A percentile compares a stretch with the other conserved stretches of the same genome.
Evolutionary conservation across 148 eudicot species (phyloP).

Genomic region (Rhododendron mucronatum): DNA sequence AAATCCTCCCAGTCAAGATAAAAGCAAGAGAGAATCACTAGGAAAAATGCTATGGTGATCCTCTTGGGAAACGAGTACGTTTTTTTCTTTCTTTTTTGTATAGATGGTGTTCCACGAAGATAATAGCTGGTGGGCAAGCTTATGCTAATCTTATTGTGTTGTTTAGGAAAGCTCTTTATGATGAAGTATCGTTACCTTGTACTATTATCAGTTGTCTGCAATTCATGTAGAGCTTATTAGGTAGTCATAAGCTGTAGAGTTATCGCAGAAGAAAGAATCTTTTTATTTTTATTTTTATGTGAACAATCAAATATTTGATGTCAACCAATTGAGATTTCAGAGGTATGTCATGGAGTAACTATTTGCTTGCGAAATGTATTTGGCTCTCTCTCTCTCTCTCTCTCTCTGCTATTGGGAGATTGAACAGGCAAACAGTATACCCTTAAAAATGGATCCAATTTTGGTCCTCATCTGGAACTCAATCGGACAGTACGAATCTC

Average conservation of each 20-base stretch:
- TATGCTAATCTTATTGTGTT: background rate
- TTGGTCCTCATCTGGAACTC: background rate
- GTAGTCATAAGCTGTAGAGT: conserved; percentile 13
- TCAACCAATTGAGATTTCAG: background rate
- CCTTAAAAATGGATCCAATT: background rate
- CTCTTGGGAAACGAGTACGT: conserved; percentile 2
- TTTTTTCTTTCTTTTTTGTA: conserved; percentile 4
- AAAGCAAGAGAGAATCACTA: conserved; percentile 13
- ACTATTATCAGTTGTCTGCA: background rate
- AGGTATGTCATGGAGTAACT: background rate
- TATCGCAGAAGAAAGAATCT: background rate
- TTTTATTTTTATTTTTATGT: background rate
- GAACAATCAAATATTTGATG: background rate
- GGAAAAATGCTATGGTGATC: background rate
- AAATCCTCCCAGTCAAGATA: conserved; percentile 12
- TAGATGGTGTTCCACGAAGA: conserved; percentile 14
- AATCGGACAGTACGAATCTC: too few relatives aligned
- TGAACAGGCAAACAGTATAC: too few relatives aligned
- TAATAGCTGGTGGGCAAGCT: conserved; percentile 11
- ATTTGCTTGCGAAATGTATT: background rate
- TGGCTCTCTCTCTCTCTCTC: too few relatives aligned
- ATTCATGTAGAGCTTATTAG: conserved; percentile 12
- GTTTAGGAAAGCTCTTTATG: background rate
- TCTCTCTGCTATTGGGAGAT: too few relatives aligned
- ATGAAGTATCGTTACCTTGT: background rate